These are phyloP conservation scores for Xanthoconium stramineum DNA, from an alignment of 768 basidiomycete species.

Conservation along the genomic window DNA sequence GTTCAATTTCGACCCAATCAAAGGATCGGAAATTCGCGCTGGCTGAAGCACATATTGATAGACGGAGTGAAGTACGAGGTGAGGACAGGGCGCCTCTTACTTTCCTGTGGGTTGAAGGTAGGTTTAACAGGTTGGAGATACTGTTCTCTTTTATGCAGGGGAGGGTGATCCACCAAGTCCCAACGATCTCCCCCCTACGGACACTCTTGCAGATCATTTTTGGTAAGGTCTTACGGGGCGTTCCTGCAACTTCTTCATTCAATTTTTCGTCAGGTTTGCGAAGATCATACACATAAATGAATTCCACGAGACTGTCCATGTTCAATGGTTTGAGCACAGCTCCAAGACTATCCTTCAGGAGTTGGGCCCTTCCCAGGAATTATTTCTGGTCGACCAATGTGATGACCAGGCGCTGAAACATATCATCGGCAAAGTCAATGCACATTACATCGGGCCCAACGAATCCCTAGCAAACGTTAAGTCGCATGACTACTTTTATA, in stretches of 20 bases:
- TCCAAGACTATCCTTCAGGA: conserved; percentile 59
- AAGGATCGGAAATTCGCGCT: conserved; percentile 34
- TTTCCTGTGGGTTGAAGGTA: background rate
- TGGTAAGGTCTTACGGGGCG: conserved; percentile 42
- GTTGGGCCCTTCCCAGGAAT: conserved; percentile 58
- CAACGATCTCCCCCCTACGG: conserved; percentile 34
- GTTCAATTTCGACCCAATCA: conserved; percentile 30
- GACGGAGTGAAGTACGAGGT: conserved; percentile 46
- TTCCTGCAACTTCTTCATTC: background rate
- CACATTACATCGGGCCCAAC: conserved; percentile 34
- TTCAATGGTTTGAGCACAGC: conserved; percentile 76
- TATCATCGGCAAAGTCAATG: conserved; percentile 48
- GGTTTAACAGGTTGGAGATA: conserved; percentile 56
- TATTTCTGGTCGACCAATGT: conserved; percentile 61
- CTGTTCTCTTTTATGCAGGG: conserved; percentile 49
- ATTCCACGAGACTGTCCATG: conserved; percentile 46
- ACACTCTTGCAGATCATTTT: conserved; percentile 55
- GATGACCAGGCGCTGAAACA: conserved; percentile 36
- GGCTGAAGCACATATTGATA: conserved; percentile 40
- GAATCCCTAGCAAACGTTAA: conserved; percentile 25
- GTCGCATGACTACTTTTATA: conserved; percentile 53
- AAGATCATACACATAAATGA: conserved; percentile 54
- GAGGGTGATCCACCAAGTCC: conserved; percentile 34
- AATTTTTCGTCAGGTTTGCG: conserved; percentile 54
- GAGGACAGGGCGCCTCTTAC: conserved; percentile 5